Percentiles rank a stretch among this genome's conserved stretches.
These are phyloP conservation scores for Puccinia coronata DNA, from an alignment of 1,284 basidiomycete species.

Conservation along the genomic window DNA sequence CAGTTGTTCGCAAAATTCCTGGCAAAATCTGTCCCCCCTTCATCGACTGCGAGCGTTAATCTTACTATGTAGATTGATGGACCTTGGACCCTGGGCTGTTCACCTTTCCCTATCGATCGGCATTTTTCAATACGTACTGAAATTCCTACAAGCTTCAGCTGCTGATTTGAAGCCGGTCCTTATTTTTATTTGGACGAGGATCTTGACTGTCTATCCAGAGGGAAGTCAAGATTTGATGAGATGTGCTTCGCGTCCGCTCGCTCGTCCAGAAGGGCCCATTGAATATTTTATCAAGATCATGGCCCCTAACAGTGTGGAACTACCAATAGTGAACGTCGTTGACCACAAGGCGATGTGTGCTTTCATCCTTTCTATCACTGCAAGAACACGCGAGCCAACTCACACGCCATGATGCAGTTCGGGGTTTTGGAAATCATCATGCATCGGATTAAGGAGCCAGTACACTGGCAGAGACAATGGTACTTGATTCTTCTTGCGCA, in stretches of 20 bases:
- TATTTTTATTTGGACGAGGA: constrained; percentile 50
- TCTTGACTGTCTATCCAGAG: constrained; percentile 50
- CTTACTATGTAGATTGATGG: constrained; percentile 48
- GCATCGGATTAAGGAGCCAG: constrained; percentile 34
- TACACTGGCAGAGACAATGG: constrained; percentile 45
- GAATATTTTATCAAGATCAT: constrained; percentile 49
- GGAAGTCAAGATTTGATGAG: constrained; percentile 43
- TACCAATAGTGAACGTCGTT: constrained; percentile 44
- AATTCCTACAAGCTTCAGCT: constrained; percentile 47
- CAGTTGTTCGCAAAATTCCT: constrained; percentile 80
- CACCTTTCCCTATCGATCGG: constrained; percentile 49
- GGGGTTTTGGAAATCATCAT: constrained; percentile 44
- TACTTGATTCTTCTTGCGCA: constrained; percentile 47
- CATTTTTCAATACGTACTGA: constrained; percentile 50
- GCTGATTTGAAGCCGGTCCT: constrained; percentile 47
- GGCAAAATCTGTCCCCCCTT: constrained; percentile 71
- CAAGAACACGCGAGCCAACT: constrained; percentile 33
- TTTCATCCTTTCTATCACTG: constrained; percentile 48
- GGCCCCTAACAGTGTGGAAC: constrained; percentile 34
- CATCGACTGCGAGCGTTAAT: constrained; percentile 45
- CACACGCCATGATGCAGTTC: constrained; percentile 12
- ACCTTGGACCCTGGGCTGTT: constrained; percentile 50
- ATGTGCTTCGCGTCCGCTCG: constrained; percentile 14
- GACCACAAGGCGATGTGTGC: constrained; percentile 50
- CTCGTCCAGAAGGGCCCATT: constrained; percentile 32